Evolutionary conservation across 768 basidiomycete species (phyloP).

Genomic region (Pleurotus pulmonarius): DNA sequence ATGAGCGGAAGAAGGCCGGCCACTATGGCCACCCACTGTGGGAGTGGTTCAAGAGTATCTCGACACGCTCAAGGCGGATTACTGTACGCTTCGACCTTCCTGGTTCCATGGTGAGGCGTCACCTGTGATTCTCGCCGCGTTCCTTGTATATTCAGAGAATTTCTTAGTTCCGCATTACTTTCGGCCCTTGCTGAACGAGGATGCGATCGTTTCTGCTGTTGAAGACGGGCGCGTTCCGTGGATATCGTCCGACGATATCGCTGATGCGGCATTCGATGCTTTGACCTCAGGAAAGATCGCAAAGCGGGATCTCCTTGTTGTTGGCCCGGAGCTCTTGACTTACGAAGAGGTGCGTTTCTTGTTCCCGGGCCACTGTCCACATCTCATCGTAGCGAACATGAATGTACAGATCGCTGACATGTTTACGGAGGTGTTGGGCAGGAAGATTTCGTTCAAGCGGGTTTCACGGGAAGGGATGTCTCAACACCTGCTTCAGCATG

Average conservation of each 20-base stretch:
- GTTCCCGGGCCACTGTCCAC: no score
- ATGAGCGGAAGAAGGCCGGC: no score
- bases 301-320: conserved; percentile 23
- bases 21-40: no score
- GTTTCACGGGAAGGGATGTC: conserved; percentile 17
- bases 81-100: conserved; percentile 29
- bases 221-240: conserved; percentile 24
- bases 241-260: conserved; percentile 29
- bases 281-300: conserved; percentile 19
- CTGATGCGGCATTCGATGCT: conserved; percentile 26
- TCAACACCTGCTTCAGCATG: conserved; percentile 13
- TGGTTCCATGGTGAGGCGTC: conserved; percentile 31
- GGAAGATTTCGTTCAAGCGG: conserved; percentile 23
- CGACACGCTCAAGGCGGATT: conserved; percentile 25
- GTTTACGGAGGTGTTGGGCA: conserved; percentile 20
- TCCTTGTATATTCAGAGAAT: conserved; percentile 22
- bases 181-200: conserved; percentile 17
- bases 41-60: conserved; percentile 34
- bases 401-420: conserved; percentile 20
- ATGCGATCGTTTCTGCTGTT: conserved; percentile 22
- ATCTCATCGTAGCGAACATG: no score
- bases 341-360: conserved; percentile 24
- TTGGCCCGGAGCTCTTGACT: conserved; percentile 27
- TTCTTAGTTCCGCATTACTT: conserved; percentile 15
- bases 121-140: neutral